phyloP scores from a whole-genome alignment of 768 basidiomycete species.

The Pisolithus tinctorius region DNA sequence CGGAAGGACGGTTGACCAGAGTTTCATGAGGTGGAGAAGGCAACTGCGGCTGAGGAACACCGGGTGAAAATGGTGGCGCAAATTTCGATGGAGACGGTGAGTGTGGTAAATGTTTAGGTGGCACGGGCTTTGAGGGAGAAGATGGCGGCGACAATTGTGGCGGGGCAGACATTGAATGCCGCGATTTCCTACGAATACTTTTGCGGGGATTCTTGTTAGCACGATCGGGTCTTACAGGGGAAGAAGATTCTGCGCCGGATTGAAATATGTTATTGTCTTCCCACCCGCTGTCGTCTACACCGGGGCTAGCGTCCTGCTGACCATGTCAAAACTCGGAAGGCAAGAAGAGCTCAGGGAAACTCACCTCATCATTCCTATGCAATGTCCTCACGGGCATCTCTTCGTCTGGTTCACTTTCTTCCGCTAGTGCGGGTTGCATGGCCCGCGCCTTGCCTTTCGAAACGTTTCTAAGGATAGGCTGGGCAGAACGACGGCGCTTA shows the following conservation, averaged over 20 bases:
- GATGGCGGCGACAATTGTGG: constrained; percentile 45
- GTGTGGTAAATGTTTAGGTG: constrained; percentile 18
- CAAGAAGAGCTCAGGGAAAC: constrained; percentile 3
- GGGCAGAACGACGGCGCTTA: constrained; percentile 76
- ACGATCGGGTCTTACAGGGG: constrained; percentile 62
- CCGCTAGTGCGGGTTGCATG: constrained; percentile 41
- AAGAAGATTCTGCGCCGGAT: constrained; percentile 85
- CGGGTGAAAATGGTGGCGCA: constrained; percentile 43
- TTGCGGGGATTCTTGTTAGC: constrained; percentile 39
- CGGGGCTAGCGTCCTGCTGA: too few species aligned
- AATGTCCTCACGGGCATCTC: constrained; percentile 55
- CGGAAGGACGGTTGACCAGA: constrained; percentile 9
- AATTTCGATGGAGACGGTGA: constrained; percentile 53
- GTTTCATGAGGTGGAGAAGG: constrained; percentile 11
- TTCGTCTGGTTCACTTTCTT: constrained; percentile 71
- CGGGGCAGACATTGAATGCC: constrained; percentile 69
- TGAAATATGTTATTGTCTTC: constrained; percentile 90
- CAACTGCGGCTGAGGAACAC: constrained; percentile 25
- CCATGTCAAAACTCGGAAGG: too few species aligned
- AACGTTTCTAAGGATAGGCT: constrained; percentile 55
- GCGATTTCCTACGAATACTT: constrained; percentile 40
- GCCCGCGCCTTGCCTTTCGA: constrained; percentile 31
- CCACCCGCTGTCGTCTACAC: constrained; percentile 73
- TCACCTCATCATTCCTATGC: constrained; percentile 54
- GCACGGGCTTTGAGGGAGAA: constrained; percentile 29